A percentile compares a stretch with the other conserved stretches of the same genome.
These are phyloP conservation scores for Amanita muscaria DNA, from an alignment of 768 basidiomycete genomes.

Conservation along the genomic window DNA sequence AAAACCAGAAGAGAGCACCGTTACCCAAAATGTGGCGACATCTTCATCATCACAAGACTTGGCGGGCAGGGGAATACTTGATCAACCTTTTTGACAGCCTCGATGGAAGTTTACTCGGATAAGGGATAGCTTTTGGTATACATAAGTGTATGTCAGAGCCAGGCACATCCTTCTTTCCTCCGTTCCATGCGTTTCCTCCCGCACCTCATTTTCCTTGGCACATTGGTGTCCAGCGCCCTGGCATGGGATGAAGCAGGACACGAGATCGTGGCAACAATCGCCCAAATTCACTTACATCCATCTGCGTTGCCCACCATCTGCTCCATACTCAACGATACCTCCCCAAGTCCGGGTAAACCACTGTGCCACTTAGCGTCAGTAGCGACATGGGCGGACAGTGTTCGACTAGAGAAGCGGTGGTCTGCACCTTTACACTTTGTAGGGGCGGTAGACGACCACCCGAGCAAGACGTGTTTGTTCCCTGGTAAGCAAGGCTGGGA, in stretches of 20 bases:
- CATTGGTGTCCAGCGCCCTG: slow-evolving; percentile 10
- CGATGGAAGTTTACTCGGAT: too few species aligned
- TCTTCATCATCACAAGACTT: too few species aligned
- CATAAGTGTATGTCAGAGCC: too few species aligned
- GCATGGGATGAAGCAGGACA: slow-evolving; percentile 59
- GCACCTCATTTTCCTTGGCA: background rate
- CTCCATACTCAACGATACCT: slow-evolving; percentile 51
- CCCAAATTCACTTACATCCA: slow-evolving; percentile 84
- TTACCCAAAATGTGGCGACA: too few species aligned
- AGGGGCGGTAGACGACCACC: slow-evolving; percentile 67
- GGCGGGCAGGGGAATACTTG: too few species aligned
- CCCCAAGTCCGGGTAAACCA: slow-evolving; percentile 23
- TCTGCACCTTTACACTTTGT: slow-evolving; percentile 71
- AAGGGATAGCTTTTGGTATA: too few species aligned
- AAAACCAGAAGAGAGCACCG: too few species aligned
- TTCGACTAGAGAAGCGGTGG: slow-evolving; percentile 59
- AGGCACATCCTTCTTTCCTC: too few species aligned
- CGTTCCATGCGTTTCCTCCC: background rate
- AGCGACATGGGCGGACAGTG: slow-evolving; percentile 82
- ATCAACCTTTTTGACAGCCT: too few species aligned
- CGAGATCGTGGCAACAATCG: slow-evolving; percentile 89
- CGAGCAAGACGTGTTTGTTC: slow-evolving; percentile 66
- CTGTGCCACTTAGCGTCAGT: slow-evolving; percentile 78
- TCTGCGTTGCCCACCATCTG: slow-evolving; percentile 58
- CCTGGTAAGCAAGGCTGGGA: slow-evolving; percentile 72